These are phyloP conservation scores for Galeopsis tetrahit DNA, from an alignment of 257 asterid species.

Conservation along the genomic window DNA sequence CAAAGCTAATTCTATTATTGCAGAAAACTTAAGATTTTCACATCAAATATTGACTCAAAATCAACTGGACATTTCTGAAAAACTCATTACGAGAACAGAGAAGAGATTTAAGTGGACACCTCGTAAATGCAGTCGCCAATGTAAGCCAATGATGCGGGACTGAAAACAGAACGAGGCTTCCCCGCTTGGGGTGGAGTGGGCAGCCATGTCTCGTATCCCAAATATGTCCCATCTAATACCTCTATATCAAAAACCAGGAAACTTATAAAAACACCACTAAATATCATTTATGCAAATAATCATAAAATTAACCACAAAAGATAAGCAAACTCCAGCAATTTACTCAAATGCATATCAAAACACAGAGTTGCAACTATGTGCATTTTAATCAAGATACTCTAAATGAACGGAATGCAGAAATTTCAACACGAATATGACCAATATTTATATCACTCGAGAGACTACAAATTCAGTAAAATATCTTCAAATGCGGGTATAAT, in stretches of 20 bases:
- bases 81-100: constrained; percentile 3
- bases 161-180: constrained; percentile 85
- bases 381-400: not conserved
- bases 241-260: constrained; percentile 36
- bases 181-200: constrained; percentile 81
- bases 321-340: not conserved
- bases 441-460: not conserved
- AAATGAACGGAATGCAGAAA: not conserved
- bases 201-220: constrained; percentile 87
- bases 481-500: not conserved
- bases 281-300: not conserved
- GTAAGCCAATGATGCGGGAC: constrained; percentile 90
- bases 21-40: constrained; percentile 1
- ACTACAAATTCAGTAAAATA: not conserved
- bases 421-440: not conserved
- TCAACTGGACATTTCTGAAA: not conserved
- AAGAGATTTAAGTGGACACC: constrained; percentile 41
- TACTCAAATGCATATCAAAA: constrained; percentile 14
- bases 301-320: not conserved
- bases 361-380: not conserved
- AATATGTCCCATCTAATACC: constrained; percentile 54
- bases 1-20: not conserved
- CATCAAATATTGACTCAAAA: constrained; percentile 20
- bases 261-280: not conserved
- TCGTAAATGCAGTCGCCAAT: constrained; percentile 92